Evolutionary conservation across 768 basidiomycete genomes (phyloP), one percentile per base, ranked within the genome.

Genomic region (Asterophora parasitica): DNA sequence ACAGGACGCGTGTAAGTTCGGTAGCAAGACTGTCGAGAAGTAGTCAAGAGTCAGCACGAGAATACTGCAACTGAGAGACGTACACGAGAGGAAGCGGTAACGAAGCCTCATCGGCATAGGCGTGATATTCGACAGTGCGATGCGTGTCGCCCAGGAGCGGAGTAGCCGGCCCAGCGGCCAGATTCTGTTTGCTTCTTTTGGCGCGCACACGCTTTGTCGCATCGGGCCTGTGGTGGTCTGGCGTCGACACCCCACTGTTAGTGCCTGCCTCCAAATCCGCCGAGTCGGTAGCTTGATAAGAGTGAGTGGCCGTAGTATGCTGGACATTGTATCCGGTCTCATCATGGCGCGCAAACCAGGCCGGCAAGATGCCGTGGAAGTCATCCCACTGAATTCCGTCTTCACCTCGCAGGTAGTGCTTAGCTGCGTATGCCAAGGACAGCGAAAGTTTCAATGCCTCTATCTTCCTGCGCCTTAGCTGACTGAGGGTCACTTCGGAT

Each of bases 371-470:
- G 9, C 76, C 82, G 0, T 59, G 62, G 56, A 85, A 83, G 64
- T 92, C 90, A 2, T 75, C 70, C 58, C 80, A 82, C 17, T 83
- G 72, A 7, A 80, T 64, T 2, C 92, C 88, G 59, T 89, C 88
- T 55, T 92, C 86, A 42, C 82, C 88, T 36, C 91, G 87, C 42
- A 93, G 75, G 62, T 93, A 92, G 62, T 95, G 75, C 43, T 93
- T 85, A 48, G 79, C 79, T 2, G 88, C 80, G 59, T 79, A 85
- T 7, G 82, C 82, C 61, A 89, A 92, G 5, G 81, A 76, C 7
- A 85, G 69, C 32, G 79, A 75, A 30, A 90, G 77, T 48, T 78
- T 82, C 40, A 96, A 61, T 17, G 77, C 72, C 54, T 90, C 79
- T 8, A 79, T 73, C 66, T 96, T 96, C 55, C 75, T 70, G 58